Conservation (phyloP, 768 basidiomycete genomes). For the Agaricus blazei region DNA sequence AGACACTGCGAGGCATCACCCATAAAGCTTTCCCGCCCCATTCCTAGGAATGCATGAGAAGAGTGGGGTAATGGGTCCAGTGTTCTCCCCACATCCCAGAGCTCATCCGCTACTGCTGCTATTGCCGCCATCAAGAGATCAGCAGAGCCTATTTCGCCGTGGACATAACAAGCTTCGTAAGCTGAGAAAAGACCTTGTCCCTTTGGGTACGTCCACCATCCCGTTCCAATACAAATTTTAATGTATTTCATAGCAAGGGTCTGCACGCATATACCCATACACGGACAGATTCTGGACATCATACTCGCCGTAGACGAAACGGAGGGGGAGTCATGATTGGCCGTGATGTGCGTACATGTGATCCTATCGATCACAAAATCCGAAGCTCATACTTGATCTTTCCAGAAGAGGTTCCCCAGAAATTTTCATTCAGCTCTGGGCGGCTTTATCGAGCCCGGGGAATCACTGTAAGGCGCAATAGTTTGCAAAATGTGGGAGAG, state of each 20-base stretch:
- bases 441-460: conserved; percentile 93
- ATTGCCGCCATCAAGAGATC: conserved; percentile 40
- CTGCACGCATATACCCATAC: conserved; percentile 85
- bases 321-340: conserved; percentile 86
- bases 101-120: conserved; percentile 48
- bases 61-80: conserved; percentile 24
- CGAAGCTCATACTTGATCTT: conserved; percentile 1
- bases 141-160: conserved; percentile 82
- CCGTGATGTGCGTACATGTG: conserved; percentile 54
- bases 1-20: conserved; percentile 54
- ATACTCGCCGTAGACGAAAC: conserved; percentile 80
- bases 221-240: neutral
- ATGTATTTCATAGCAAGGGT: conserved; percentile 53
- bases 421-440: conserved; percentile 87
- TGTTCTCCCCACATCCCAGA: conserved; percentile 64
- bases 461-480: conserved; percentile 92
- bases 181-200: conserved; percentile 61
- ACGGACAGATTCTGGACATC: conserved; percentile 86
- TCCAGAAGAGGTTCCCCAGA: conserved; percentile 58
- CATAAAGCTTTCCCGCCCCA: conserved; percentile 47
- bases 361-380: neutral
- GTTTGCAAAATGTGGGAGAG: conserved; percentile 94
- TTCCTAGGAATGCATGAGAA: conserved; percentile 78
- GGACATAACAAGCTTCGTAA: conserved; percentile 59
- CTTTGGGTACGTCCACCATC: conserved; percentile 49